A percentile compares a stretch with the other conserved stretches of the same genome.
Evolutionary conservation across 1,284 basidiomycete species (phyloP).

Genomic region (Cryptococcus hybrid): DNA sequence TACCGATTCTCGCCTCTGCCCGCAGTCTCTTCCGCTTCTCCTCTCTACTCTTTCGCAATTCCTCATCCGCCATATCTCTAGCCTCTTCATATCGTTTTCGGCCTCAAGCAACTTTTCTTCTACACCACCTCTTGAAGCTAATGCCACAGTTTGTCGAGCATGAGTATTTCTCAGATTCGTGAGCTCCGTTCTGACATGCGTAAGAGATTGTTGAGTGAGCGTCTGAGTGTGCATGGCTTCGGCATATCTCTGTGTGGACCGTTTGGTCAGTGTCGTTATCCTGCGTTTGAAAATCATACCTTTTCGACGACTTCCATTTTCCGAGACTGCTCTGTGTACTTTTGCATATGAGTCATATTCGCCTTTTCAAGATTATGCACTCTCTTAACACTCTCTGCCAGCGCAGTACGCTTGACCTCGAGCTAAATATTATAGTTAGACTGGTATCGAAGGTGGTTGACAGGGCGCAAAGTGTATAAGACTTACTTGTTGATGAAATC

Average conservation of each 20-base stretch:
- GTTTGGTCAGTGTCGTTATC: slow-evolving; percentile 6
- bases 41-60: slow-evolving; percentile 65
- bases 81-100: slow-evolving; percentile 69
- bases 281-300: slow-evolving; percentile 27
- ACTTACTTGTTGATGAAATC: slow-evolving; percentile 39
- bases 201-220: slow-evolving; percentile 44
- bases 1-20: slow-evolving; percentile 35
- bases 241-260: slow-evolving; percentile 64
- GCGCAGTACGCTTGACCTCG: slow-evolving; percentile 38
- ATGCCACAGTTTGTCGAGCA: slow-evolving; percentile 21
- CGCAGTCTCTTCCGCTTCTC: slow-evolving; percentile 51
- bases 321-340: slow-evolving; percentile 38
- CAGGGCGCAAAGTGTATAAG: slow-evolving; percentile 6
- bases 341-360: slow-evolving; percentile 40
- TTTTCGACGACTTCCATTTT: slow-evolving; percentile 48
- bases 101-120: slow-evolving; percentile 53
- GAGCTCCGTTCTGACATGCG: slow-evolving; percentile 40
- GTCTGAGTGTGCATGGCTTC: slow-evolving; percentile 58
- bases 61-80: slow-evolving; percentile 74
- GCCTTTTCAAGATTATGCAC: slow-evolving; percentile 46
- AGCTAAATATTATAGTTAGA: slow-evolving; percentile 18
- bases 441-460: neutral
- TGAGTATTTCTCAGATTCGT: slow-evolving; percentile 26
- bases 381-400: slow-evolving; percentile 37
- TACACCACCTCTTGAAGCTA: slow-evolving; percentile 22